Evolutionary conservation across 192 early-diverging fungal genomes (phyloP), one percentile per base, ranked within the genome.

Genomic region (Umbelopsis sp.): DNA sequence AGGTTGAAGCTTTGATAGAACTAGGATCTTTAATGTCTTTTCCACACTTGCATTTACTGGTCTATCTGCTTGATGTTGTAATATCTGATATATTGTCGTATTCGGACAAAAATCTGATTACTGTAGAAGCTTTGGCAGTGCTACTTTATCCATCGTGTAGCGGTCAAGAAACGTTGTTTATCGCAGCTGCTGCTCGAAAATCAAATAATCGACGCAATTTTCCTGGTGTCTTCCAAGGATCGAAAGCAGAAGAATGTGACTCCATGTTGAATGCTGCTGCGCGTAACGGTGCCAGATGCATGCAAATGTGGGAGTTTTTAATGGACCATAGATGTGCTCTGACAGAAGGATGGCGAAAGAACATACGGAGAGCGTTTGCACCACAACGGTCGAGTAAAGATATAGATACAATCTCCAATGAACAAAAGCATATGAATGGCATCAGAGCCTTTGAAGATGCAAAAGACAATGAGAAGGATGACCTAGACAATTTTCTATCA

Each of bases 301-400:
- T 61, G 55, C 55, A 61, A 18, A 61, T 61, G 55, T 61, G 55
- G 55, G 55, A 61, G 33, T 61, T 61, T n/a, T 35, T 61, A 30
- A 61, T 61, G 55, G 55, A 61, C 18, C 27, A 61, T 61, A 25
- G 55, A 61, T 15, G 35, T 7, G 27, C 55, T 3, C 13, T 61
- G 0, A 61, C 55, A 15, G 33, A 35, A 13, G 55, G 55, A 16
- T 61, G 55, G 55, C 55, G 55, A 6, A 35, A 27, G 13, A 61
- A 35, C 30, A 61, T 61, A 4, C 55, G 55, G 4, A 61, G 25
- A 61, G 30, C 25, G 3, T 25, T 61, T 16, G 13, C 55, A 16
- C 55, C 16, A 35, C 27, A 61, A 18, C 55, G 55, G 27, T n/a
- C 27, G 11, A 61, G 27, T 3, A 61, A 61, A 61, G 55, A 61